phyloP scores from a whole-genome alignment of 495 filamentous ascomycete genomes.

The Neurospora sp. region DNA sequence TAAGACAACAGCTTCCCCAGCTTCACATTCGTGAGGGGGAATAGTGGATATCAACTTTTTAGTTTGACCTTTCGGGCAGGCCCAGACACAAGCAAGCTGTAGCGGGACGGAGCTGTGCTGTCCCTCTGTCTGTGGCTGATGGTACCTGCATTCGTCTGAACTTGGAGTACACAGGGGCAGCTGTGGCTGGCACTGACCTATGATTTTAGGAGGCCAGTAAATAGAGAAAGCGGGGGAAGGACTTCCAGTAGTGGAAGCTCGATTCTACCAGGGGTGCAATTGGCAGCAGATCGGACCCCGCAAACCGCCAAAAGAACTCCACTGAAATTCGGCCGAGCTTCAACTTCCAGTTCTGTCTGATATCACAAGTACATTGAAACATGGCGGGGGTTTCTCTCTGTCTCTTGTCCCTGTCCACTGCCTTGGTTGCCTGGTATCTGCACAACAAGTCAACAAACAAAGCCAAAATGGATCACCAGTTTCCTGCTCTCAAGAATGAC shows the following conservation, averaged over 20 bases:
- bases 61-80: not conserved
- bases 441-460: not conserved
- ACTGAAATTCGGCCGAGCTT: not conserved
- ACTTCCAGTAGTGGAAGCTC: not conserved
- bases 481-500: slow-evolving; percentile 81
- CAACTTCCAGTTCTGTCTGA: not conserved
- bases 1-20: not conserved
- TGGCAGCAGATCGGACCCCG: not conserved
- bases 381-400: not conserved
- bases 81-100: not conserved
- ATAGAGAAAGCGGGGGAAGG: not conserved
- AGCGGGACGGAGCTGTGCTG: not conserved
- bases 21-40: not conserved
- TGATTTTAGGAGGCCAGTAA: not conserved
- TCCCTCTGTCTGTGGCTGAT: not conserved
- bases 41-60: not conserved
- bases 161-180: not conserved
- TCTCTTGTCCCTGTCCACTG: not conserved
- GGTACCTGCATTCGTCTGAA: not conserved
- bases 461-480: slow-evolving; percentile 47
- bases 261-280: not conserved
- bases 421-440: not conserved
- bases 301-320: not conserved
- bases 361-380: not conserved
- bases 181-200: not conserved